Evolutionary conservation across 805 yeast genomes (phyloP), one percentile per base, ranked within the genome.

Genomic region (Pichia phayaonensis): DNA sequence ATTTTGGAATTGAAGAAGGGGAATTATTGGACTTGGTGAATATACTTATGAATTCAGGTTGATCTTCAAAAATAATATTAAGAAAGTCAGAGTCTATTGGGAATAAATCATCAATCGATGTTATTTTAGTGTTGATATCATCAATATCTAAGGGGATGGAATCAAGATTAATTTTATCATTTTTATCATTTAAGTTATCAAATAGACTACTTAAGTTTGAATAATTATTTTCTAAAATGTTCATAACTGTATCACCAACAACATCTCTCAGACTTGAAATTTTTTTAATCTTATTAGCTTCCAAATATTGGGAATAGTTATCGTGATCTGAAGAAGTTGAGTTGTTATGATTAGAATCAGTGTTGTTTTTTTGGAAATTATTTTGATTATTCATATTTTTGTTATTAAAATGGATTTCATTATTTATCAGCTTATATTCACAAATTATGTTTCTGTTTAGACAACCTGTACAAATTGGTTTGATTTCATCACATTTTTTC

Each of bases 401-500:
- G 6, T 26, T 4, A 12, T 38, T 23, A 8, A 31, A 16, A 13
- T 8, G 16, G 6, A 46, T 15, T 11, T 26, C 31, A 15, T 36
- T 31, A 21, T 38, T 22, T 24, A 7, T 45, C 31, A 49, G 49
- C 39, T 53, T 42, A 47, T 60, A 58, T 50, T 58, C 52, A 36
- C 61, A 59, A 15, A 50, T 53, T 12, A 54, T 27, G 38, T 56
- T 56, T 45, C 61, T 45, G 20, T 55, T 57, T 26, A 59, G 38
- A 45, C 67, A 63, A 2, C 65, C 66, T 11, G 64, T 52, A 48
- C 67, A 63, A 7, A 53, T 57, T 1, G 66, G 66, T 42, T 53
- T 55, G 16, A 54, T 48, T 42, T 63, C 67, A 49, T 63, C 63
- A 51, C 67, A 63, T 52, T 62, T 63, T 57, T 63, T 63, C 57